These are phyloP conservation scores for Psilocybe cubensis DNA, from an alignment of 768 basidiomycete species.

Conservation along the genomic window DNA sequence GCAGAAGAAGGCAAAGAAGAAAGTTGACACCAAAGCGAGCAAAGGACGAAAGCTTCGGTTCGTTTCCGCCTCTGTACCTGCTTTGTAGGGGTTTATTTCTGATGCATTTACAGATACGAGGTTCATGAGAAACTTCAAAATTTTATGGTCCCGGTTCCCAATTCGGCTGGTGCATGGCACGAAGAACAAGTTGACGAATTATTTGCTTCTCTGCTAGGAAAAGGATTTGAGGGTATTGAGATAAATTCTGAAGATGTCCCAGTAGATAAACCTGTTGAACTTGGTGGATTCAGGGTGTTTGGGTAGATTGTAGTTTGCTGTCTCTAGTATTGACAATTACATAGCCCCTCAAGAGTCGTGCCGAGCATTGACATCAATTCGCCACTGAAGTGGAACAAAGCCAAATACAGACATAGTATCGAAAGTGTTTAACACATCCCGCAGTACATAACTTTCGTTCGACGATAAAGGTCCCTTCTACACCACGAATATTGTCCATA, in stretches of 20 bases:
- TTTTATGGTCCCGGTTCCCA: conserved; percentile 91
- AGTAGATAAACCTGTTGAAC: conserved; percentile 28
- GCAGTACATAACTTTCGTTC: conserved; percentile 1
- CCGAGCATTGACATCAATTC: neutral
- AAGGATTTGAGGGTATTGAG: conserved; percentile 54
- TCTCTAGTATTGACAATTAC: neutral
- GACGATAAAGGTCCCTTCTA: neutral
- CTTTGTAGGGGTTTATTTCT: conserved; percentile 1
- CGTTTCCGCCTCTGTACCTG: conserved; percentile 30
- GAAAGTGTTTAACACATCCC: conserved; percentile 3
- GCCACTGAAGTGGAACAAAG: conserved; percentile 40
- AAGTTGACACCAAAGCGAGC: conserved; percentile 94
- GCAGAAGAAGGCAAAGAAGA: conserved; percentile 77
- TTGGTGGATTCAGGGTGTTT: conserved; percentile 61
- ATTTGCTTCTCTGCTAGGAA: conserved; percentile 86
- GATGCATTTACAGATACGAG: conserved; percentile 71
- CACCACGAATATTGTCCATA: neutral
- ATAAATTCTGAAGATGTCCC: conserved; percentile 31
- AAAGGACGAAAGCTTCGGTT: conserved; percentile 93
- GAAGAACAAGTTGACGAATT: conserved; percentile 96
- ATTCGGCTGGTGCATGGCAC: conserved; percentile 76
- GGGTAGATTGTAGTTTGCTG: conserved; percentile 40
- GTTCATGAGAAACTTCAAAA: conserved; percentile 96
- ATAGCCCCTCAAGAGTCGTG: neutral
- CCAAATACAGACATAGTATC: conserved; percentile 36